A percentile compares a stretch with the other conserved stretches of the same genome.
These are phyloP conservation scores for Aureobasidium sp. DNA, from an alignment of 2,329 filamentous ascomycete genomes.

Conservation along the genomic window DNA sequence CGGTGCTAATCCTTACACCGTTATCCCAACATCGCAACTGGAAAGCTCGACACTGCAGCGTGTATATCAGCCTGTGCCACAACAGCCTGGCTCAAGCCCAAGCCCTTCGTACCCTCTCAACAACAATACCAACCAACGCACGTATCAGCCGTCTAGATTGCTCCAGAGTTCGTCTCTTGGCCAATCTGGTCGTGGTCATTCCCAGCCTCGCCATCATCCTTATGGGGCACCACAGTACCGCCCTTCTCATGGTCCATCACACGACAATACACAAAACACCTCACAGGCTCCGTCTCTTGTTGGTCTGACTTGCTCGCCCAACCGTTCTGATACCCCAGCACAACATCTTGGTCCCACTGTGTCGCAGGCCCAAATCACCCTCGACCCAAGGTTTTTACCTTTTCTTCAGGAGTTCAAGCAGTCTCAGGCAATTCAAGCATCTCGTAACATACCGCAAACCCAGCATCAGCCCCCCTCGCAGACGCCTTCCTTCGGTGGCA, in stretches of 20 bases:
- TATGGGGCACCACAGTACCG: background rate
- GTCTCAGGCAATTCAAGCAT: background rate
- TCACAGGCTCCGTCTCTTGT: background rate
- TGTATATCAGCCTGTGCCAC: background rate
- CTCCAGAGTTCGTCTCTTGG: background rate
- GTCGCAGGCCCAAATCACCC: background rate
- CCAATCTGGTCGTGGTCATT: background rate
- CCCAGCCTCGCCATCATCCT: background rate
- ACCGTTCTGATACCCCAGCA: background rate
- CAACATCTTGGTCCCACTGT: background rate
- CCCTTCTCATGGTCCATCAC: background rate
- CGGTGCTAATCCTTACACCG: background rate
- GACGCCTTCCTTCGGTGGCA: background rate
- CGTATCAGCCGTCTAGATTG: background rate
- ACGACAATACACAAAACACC: background rate
- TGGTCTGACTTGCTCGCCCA: background rate
- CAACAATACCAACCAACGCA: background rate
- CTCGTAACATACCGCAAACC: background rate
- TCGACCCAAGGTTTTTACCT: background rate
- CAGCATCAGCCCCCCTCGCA: background rate
- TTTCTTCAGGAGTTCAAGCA: background rate
- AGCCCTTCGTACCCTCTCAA: background rate
- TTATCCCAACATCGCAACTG: background rate
- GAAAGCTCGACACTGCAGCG: background rate
- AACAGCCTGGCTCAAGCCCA: background rate